phyloP scores from a whole-genome alignment of 2,329 filamentous ascomycete genomes.

The Colletotrichum trifolii region DNA sequence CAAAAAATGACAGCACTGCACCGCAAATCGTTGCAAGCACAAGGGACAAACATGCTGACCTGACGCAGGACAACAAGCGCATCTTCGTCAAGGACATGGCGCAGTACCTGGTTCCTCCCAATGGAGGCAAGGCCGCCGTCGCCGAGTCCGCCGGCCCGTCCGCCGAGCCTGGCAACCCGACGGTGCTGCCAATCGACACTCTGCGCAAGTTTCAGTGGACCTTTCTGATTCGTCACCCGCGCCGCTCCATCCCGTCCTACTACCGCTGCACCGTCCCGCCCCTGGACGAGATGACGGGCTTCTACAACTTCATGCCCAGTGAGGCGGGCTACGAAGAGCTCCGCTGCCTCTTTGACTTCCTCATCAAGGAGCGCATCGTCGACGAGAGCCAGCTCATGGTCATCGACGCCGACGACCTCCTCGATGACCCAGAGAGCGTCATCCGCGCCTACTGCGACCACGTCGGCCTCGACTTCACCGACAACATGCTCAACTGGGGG shows the following conservation, averaged over 20 bases:
- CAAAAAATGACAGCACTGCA: neutral
- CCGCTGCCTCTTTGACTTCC: slow-evolving; percentile 86
- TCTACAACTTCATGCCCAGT: slow-evolving; percentile 84
- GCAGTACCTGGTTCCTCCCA: slow-evolving; percentile 87
- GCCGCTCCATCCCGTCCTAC: slow-evolving; percentile 90
- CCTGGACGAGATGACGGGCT: slow-evolving; percentile 83
- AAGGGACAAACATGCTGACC: neutral
- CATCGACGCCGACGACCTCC: slow-evolving; percentile 91
- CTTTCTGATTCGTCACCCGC: slow-evolving; percentile 97
- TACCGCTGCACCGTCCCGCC: slow-evolving; percentile 95
- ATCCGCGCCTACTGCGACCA: slow-evolving; percentile 84
- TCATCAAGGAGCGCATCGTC: slow-evolving; percentile 75
- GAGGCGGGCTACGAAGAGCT: slow-evolving; percentile 95
- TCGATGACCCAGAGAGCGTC: slow-evolving; percentile 82
- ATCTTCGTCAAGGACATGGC: slow-evolving; percentile 99
- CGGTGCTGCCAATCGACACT: slow-evolving; percentile 79
- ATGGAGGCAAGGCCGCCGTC: slow-evolving; percentile 73
- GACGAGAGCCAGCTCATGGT: slow-evolving; percentile 83
- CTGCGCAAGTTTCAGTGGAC: slow-evolving; percentile 90
- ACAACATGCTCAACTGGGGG: slow-evolving; percentile 87
- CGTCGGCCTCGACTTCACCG: slow-evolving; percentile 80
- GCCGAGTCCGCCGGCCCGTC: slow-evolving; percentile 81
- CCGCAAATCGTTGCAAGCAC: neutral
- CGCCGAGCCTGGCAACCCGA: slow-evolving; percentile 81
- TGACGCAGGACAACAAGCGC: slow-evolving; percentile 76